Conservation (phyloP, 768 basidiomycete genomes). For the Lentinula raphanica region DNA sequence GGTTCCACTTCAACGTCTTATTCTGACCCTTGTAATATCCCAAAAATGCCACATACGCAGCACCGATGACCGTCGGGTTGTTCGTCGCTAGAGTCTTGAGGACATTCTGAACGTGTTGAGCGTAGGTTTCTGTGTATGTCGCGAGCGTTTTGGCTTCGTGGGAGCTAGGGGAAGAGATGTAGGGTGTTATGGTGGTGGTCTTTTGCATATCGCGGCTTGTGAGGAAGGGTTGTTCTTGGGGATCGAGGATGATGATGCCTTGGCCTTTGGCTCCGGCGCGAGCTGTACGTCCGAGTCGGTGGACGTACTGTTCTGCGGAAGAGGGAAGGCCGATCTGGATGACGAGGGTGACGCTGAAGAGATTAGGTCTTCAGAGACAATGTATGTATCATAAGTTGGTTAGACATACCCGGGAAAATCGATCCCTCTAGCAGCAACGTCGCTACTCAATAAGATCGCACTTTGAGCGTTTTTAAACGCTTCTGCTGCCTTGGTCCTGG, state of each 20-base stretch:
- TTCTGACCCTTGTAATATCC: conserved; percentile 48
- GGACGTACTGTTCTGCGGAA: conserved; percentile 72
- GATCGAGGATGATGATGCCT: conserved; percentile 52
- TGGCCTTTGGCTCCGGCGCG: conserved; percentile 63
- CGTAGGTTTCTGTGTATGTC: conserved; percentile 11
- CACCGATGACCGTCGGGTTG: conserved; percentile 34
- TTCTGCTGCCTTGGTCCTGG: conserved; percentile 44
- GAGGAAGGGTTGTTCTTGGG: conserved; percentile 47
- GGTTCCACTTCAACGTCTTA: conserved; percentile 33
- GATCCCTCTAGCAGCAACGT: conserved; percentile 62
- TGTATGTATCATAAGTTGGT: neutral
- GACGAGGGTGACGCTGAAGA: conserved; percentile 51
- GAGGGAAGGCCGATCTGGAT: conserved; percentile 63
- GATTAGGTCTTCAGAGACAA: neutral
- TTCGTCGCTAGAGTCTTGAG: conserved; percentile 26
- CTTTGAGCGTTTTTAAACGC: conserved; percentile 38
- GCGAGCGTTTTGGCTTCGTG: neutral
- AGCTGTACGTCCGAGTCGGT: conserved; percentile 74
- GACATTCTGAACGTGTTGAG: conserved; percentile 16
- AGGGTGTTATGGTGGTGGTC: conserved; percentile 32
- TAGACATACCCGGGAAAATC: conserved; percentile 57
- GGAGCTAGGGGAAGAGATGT: conserved; percentile 14
- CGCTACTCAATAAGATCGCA: conserved; percentile 46
- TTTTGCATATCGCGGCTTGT: conserved; percentile 29
- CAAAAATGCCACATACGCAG: conserved; percentile 50